Base-by-base conservation (phyloP, 2,329 filamentous ascomycete species). In the Colletotrichum spinosum region DNA sequence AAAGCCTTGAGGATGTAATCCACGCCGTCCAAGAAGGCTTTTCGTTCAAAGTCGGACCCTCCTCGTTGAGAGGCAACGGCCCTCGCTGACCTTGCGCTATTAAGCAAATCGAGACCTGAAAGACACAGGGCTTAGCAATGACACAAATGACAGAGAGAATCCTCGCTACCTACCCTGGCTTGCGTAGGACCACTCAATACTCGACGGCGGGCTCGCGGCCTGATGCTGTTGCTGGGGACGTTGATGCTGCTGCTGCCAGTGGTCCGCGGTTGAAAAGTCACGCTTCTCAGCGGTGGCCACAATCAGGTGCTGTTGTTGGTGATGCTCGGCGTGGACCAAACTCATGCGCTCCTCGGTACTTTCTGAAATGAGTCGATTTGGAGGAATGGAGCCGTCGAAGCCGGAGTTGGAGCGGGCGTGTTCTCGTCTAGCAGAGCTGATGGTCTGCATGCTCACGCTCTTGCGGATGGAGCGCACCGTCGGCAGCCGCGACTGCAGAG, bases 1-100 rank as follows among this genome's bases (percentile, higher is more conserved):
- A 92, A 80, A 8, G 85, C 89, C 66, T 84, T 84, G n/a, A 92
- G 80, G 33, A 92, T 79, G 73, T 90, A 90, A 3, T 85, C 84
- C 4, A 90, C 76, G 63, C 87, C 84, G 69, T 91, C 86, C 53
- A 92, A 76, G 74, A 90, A 92, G 9, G 90, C 81, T 68, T 87
- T 86, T 34, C 89, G 83, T 55, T 86, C 84, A 64, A 77, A 77
- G 1, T 69, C 67, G 6, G 69, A 62, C 34, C 45, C 56, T 8
- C 6, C 61, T 48, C 48, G 44, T 45, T 12, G 65, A 51, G 2
- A 65, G 61, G 13, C 55, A 52, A 17, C 65, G 54, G 25, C 25
- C 25, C 25, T 25, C 51, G 37, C 12, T 68, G 57, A 13, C 65
- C 60, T n/a, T 68, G 67, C 17, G 67, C 60, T 6, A 62, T 65